phyloP scores from a whole-genome alignment of 176 grass and related monocot genomes.

The Ananas comosus region DNA sequence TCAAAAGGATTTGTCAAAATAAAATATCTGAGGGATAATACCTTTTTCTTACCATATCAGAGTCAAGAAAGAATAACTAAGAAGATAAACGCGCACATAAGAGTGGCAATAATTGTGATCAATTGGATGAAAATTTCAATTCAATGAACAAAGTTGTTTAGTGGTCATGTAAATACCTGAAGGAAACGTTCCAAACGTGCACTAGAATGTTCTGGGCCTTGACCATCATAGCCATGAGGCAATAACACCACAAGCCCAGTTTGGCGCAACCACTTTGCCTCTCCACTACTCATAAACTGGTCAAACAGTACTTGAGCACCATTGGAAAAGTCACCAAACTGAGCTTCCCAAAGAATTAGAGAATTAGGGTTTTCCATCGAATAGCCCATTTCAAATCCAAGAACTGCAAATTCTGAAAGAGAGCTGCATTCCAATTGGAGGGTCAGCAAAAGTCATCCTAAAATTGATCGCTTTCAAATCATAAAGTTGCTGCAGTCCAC shows the following conservation, averaged over 20 bases:
- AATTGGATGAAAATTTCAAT: background rate
- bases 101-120: background rate
- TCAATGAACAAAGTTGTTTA: background rate
- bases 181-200: constrained; percentile 85
- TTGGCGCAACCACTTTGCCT: constrained; percentile 94
- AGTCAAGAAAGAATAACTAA: too few relatives aligned
- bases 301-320: constrained; percentile 97
- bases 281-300: constrained; percentile 93
- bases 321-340: constrained; percentile 92
- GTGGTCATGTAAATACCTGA: constrained; percentile 38
- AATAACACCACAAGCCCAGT: constrained; percentile 73
- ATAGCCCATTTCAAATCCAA: constrained; percentile 96
- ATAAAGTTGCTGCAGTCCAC: background rate
- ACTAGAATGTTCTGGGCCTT: constrained; percentile 95
- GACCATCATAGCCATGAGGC: constrained; percentile 93
- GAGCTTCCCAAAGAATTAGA: constrained; percentile 88
- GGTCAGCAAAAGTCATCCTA: background rate
- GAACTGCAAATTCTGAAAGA: constrained; percentile 95
- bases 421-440: constrained; percentile 52
- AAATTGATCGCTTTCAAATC: background rate
- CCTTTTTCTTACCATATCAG: too few relatives aligned
- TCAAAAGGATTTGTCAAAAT: too few relatives aligned
- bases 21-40: background rate
- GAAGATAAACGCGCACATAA: too few relatives aligned
- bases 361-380: constrained; percentile 99